Conservation (phyloP, 495 filamentous ascomycete species). For the Tuber melanosporum region DNA sequence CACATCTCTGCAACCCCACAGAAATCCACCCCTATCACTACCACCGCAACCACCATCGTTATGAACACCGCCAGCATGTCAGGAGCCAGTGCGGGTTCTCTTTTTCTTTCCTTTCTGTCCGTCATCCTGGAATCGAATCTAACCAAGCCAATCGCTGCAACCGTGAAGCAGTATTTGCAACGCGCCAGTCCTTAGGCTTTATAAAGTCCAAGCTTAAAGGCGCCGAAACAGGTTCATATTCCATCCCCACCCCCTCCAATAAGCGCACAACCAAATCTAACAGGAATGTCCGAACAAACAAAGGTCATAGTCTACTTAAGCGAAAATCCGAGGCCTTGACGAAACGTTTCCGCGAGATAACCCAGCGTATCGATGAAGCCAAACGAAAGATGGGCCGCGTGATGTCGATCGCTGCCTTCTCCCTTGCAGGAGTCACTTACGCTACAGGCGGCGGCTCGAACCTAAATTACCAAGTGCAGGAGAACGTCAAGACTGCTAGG, state of each 20-base stretch:
- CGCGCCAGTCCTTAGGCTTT: conserved; percentile 86
- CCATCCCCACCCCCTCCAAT: conserved; percentile 49
- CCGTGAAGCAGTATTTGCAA: conserved; percentile 93
- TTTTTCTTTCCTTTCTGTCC: neutral
- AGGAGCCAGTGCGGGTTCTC: conserved; percentile 51
- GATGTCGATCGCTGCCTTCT: conserved; percentile 98
- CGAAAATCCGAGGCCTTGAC: conserved; percentile 90
- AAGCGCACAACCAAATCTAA: conserved; percentile 47
- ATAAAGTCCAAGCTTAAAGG: conserved; percentile 99
- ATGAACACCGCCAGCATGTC: conserved; percentile 46
- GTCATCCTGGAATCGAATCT: neutral
- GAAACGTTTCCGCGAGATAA: conserved; percentile 73
- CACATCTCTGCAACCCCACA: neutral
- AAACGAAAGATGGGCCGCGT: conserved; percentile 99
- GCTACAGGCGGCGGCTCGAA: conserved; percentile 75
- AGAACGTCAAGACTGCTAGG: conserved; percentile 83
- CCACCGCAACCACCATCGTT: neutral
- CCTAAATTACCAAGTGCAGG: conserved; percentile 94
- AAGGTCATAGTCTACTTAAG: conserved; percentile 78
- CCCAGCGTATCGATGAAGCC: conserved; percentile 91
- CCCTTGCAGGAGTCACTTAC: conserved; percentile 94
- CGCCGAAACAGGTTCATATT: conserved; percentile 57
- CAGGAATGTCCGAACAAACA: conserved; percentile 18
- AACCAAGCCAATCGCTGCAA: conserved; percentile 49
- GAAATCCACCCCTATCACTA: neutral